Evolutionary conservation across 768 basidiomycete species (phyloP), one percentile per base, ranked within the genome.

Genomic region (Tulasnella sp.): DNA sequence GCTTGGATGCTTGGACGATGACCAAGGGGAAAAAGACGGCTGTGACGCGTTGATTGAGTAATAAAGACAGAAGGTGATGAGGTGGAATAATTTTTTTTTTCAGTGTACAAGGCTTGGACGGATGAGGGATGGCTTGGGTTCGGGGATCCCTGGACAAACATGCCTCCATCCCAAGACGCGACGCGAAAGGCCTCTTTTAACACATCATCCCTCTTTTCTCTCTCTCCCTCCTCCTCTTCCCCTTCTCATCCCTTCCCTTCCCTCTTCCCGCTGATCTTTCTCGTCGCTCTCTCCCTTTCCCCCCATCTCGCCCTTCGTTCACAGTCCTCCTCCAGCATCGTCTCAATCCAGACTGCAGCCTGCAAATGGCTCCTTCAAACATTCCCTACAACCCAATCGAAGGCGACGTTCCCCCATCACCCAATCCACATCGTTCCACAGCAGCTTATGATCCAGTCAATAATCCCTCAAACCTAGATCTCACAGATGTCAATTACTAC

Each of bases 331-430:
- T 18, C 27, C 73, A 74, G 42, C 73, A 24, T n/a, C n/a, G 34
- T 74, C 39, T 14, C 46, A 77, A 62, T 77, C 75, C 34, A 48
- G 75, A 44, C 75, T 42, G 71, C 74, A 48, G 31, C 27, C n/a
- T 24, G 24, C n/a, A 77, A 77, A 77, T 77, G 76, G 48, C 76
- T 27, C 62, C 62, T 21, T 77, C 76, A 31, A 77, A 77, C 76
- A 39, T 77, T 39, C 56, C 76, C 31, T 77, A 77, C 76, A 77
- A 62, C 38, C 62, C 31, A 38, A 62, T 77, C 36, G 12, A 74
- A n/a, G 38, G 24, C 42, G 73, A 42, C 9, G 76, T 2, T 27
- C 76, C 76, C 34, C 76, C 76, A 34, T 52, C 73, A n/a, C 73
- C 73, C 16, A 74, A 74, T 46, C 73, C 73, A 24, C 31, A n/a